Evolutionary conservation across 257 asterid species (phyloP).

Genomic region (Nicotiana knightiana): DNA sequence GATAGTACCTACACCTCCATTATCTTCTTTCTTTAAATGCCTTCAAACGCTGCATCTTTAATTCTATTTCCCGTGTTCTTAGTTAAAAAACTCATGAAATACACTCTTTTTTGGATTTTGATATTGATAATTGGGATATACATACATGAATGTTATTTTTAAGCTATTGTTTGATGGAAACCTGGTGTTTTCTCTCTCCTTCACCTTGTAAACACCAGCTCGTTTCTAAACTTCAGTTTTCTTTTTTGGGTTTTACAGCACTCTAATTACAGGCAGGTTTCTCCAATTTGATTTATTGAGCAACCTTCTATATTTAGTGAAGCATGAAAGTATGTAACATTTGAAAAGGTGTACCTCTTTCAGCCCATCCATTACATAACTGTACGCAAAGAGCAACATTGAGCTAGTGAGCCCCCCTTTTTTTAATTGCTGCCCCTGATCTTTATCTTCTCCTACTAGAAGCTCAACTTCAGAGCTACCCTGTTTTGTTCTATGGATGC

Average conservation of each 20-base stretch:
- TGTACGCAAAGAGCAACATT: background rate
- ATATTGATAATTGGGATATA: background rate
- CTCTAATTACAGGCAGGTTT: background rate
- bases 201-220: background rate
- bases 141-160: background rate
- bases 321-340: background rate
- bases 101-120: background rate
- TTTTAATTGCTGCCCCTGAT: background rate
- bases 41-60: background rate
- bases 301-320: background rate
- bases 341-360: background rate
- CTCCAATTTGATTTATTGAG: background rate
- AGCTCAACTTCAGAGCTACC: background rate
- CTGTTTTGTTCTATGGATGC: background rate
- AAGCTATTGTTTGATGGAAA: constrained; percentile 4
- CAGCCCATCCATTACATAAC: background rate
- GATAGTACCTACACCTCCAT: background rate
- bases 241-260: background rate
- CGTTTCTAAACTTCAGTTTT: background rate
- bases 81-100: background rate
- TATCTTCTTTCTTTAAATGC: constrained; percentile 6
- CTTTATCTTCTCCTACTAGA: background rate
- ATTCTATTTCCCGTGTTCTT: background rate
- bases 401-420: background rate
- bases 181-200: background rate